Evolutionary conservation across 768 basidiomycete genomes (phyloP).

Genomic region (Podaxis carcinomalis): DNA sequence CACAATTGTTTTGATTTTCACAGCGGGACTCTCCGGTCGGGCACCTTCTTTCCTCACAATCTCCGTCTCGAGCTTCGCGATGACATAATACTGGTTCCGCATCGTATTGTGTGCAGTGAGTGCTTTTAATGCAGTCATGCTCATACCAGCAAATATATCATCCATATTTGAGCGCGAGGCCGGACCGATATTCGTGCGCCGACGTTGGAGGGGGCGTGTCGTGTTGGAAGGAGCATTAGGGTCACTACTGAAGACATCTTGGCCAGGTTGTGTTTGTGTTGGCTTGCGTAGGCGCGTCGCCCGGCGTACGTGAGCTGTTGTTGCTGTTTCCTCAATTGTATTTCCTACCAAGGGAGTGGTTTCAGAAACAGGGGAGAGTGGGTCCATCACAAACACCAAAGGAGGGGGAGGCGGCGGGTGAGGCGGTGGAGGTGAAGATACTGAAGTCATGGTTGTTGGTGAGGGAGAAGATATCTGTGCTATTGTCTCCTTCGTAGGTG

Average conservation of each 20-base stretch:
- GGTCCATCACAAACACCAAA: constrained; percentile 10
- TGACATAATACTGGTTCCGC: constrained; percentile 64
- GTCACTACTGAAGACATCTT: not conserved
- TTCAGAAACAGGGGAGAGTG: constrained; percentile 7
- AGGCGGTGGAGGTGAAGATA: not conserved
- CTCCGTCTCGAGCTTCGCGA: constrained; percentile 61
- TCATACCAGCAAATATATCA: constrained; percentile 60
- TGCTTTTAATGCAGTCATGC: constrained; percentile 59
- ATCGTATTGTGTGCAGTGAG: constrained; percentile 71
- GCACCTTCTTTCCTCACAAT: constrained; percentile 65
- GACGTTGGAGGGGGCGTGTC: constrained; percentile 21
- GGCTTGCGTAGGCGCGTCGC: constrained; percentile 12
- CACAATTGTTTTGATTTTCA: constrained; percentile 62
- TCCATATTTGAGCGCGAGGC: constrained; percentile 28
- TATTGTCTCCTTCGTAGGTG: not conserved
- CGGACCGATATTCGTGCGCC: constrained; percentile 37
- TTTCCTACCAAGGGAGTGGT: not conserved
- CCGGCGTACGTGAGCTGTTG: constrained; percentile 13
- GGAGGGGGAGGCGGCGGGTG: not conserved
- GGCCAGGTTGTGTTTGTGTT: not conserved
- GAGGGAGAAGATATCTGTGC: not conserved
- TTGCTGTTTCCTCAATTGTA: constrained; percentile 1
- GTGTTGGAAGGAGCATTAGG: constrained; percentile 11
- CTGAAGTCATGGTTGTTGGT: not conserved
- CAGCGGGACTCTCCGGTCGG: constrained; percentile 75